Evolutionary conservation across 768 basidiomycete genomes (phyloP).

Genomic region (Fomitopsis pulvina): DNA sequence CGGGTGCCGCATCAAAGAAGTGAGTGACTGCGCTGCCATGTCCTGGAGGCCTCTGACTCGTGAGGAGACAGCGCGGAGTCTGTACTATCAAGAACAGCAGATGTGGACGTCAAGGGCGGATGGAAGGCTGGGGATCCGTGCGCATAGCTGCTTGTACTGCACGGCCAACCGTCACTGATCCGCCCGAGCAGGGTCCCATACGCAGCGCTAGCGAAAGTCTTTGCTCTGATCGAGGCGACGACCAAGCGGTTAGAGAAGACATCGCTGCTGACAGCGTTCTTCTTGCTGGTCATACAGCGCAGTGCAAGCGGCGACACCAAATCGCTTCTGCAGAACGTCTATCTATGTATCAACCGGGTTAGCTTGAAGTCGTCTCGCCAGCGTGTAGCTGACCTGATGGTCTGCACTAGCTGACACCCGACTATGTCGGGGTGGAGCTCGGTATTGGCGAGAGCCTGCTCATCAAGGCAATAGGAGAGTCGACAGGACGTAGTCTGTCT

Average conservation of each 20-base stretch:
- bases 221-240: slow-evolving; percentile 85
- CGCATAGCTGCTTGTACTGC: slow-evolving; percentile 23
- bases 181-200: slow-evolving; percentile 72
- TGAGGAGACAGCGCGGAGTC: slow-evolving; percentile 63
- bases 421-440: slow-evolving; percentile 91
- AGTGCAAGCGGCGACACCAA: slow-evolving; percentile 69
- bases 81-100: slow-evolving; percentile 48
- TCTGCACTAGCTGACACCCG: slow-evolving; percentile 71
- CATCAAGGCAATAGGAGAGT: slow-evolving; percentile 92
- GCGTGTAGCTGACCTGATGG: neutral
- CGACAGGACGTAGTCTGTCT: slow-evolving; percentile 80
- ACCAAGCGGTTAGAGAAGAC: slow-evolving; percentile 95
- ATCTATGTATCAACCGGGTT: slow-evolving; percentile 95
- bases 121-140: slow-evolving; percentile 86
- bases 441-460: slow-evolving; percentile 94
- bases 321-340: slow-evolving; percentile 82
- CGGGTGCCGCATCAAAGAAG: slow-evolving; percentile 61
- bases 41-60: neutral
- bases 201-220: slow-evolving; percentile 83
- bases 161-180: neutral
- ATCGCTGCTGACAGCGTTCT: slow-evolving; percentile 79
- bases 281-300: slow-evolving; percentile 84
- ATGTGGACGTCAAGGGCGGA: slow-evolving; percentile 73
- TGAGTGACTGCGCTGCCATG: slow-evolving; percentile 23
- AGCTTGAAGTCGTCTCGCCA: slow-evolving; percentile 18